These are phyloP conservation scores for Dittrichia graveolens DNA, from an alignment of 129 eudicot genomes.

Conservation along the genomic window DNA sequence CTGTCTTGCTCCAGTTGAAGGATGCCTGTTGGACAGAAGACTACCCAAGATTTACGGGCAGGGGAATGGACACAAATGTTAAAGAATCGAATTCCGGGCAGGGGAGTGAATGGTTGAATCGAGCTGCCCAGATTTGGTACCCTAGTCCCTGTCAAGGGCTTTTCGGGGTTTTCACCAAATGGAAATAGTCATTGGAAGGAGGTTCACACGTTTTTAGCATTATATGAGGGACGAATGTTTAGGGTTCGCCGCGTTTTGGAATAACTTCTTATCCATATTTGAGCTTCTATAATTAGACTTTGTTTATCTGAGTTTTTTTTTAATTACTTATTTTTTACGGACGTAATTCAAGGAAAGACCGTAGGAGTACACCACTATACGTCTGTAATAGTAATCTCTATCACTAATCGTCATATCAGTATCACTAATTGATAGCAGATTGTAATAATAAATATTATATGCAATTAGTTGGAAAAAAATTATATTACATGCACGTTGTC, in stretches of 20 bases:
- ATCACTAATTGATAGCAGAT: no score
- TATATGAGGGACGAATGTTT: slow-evolving; percentile 21
- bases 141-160: slow-evolving; percentile 27
- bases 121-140: slow-evolving; percentile 31
- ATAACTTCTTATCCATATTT: background rate
- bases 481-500: no score
- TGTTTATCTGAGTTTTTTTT: background rate
- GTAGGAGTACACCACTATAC: no score
- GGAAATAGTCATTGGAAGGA: slow-evolving; percentile 28
- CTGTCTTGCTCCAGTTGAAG: slow-evolving; percentile 31
- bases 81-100: slow-evolving; percentile 41
- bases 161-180: slow-evolving; percentile 16
- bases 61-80: slow-evolving; percentile 24
- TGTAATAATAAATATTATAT: no score
- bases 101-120: slow-evolving; percentile 30
- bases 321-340: background rate
- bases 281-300: slow-evolving; percentile 3
- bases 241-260: slow-evolving; percentile 44
- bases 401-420: no score
- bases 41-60: slow-evolving; percentile 56
- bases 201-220: slow-evolving; percentile 32
- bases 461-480: no score
- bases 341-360: no score
- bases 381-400: no score
- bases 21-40: slow-evolving; percentile 28